Evolutionary conservation across 2,329 filamentous ascomycete species (phyloP), one percentile per base, ranked within the genome.

Genomic region (Penicillium brevicompactum): DNA sequence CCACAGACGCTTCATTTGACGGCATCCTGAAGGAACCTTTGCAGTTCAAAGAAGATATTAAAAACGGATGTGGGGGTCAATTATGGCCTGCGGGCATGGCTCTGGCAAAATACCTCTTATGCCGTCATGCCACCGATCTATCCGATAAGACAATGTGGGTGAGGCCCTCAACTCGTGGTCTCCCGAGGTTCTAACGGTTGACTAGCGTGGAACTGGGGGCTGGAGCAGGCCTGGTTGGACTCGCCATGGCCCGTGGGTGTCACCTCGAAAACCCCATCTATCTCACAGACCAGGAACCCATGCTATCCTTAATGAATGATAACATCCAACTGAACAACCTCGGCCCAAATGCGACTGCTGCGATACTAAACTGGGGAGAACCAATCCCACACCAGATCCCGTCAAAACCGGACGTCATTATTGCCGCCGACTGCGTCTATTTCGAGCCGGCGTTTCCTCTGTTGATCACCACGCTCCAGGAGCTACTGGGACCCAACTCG

Each of bases 401-500:
- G 21, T 50, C 61, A 80, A 51, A 79, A 80, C 91, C 92, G 16
- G 86, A 92, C 66, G 80, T 96, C 52, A 87, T 99, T 53, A 82
- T 97, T n/a, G 94, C 94, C 3, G 93, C 92, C 40, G 94, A 97
- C 74, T 97, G 93, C 75, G 92, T 96, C 46, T 99, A 97, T 78
- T 96, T 96, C 73, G 94, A 97, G 74, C 92, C 93, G 2, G 91
- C 94, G 1, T 97, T 97, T 69, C 92, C 93, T 30, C 80, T 97
- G 32, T 82, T 99, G 45, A 83, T 94, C 68, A 78, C 86, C 60
- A 97, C 93, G 5, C 77, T 97, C 61, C 79, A 84, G 56, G 86
- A 90, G 59, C 80, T 97, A 46, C 80, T 96, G 61, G 82, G 84
- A 14, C 82, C 81, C 3, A 70, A 80, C 9, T 85, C 84, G 0